Percentiles rank a stretch among this genome's conserved stretches.
phyloP scores from a whole-genome alignment of 2,329 filamentous ascomycete genomes.

The Fusarium incarnatum region DNA sequence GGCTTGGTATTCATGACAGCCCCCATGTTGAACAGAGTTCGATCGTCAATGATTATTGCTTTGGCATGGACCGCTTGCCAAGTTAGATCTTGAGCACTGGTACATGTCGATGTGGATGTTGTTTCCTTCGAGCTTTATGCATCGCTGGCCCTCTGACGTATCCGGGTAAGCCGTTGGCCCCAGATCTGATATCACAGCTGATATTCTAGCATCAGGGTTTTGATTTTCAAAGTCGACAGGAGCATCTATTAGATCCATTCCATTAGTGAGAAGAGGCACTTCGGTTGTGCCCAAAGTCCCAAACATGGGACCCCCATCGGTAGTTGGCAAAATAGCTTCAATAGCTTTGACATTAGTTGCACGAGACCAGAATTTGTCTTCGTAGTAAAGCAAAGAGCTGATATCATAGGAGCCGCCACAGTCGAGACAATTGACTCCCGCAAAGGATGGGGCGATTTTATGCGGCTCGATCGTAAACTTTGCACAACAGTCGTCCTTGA shows the following conservation, averaged over 20 bases:
- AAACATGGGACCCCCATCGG: not conserved
- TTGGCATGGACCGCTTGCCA: conserved; percentile 8
- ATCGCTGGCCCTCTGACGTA: accelerated
- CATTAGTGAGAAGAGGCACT: conserved; percentile 2
- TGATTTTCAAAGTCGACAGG: not conserved
- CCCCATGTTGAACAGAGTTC: not conserved
- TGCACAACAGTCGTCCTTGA: accelerated
- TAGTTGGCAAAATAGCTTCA: not conserved
- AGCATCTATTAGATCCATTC: not conserved
- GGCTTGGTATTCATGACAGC: conserved; percentile 8
- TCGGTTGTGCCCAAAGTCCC: not conserved
- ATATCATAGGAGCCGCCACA: conserved; percentile 9
- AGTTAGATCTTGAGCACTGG: not conserved
- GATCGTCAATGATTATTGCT: conserved; percentile 3
- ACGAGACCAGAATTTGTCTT: conserved; percentile 13
- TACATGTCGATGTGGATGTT: not conserved
- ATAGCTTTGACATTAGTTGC: conserved; percentile 11
- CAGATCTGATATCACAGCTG: not conserved
- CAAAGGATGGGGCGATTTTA: not conserved
- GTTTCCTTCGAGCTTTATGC: not conserved
- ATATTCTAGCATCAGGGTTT: not conserved
- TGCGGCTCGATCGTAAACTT: not conserved
- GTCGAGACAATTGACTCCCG: not conserved
- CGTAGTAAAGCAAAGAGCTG: not conserved
- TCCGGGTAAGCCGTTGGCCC: not conserved